phyloP scores from a whole-genome alignment of 192 early-diverging fungal genomes.

The Coemansia sp. region DNA sequence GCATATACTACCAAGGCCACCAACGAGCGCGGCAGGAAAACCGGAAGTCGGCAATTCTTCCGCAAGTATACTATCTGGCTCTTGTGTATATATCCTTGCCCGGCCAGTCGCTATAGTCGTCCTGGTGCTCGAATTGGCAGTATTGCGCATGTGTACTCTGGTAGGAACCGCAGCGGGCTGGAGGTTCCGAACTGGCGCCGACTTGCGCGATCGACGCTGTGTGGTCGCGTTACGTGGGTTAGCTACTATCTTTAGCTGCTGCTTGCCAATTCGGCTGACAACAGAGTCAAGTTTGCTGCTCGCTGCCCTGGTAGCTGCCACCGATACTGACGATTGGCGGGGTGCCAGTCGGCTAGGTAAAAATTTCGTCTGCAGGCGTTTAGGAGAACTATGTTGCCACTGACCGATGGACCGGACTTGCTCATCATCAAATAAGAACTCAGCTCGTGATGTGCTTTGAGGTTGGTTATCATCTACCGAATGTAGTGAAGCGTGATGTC shows the following conservation, averaged over 20 bases:
- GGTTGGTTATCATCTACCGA: neutral
- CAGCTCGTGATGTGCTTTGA: neutral
- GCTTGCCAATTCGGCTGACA: conserved; percentile 14
- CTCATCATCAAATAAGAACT: conserved; percentile 50
- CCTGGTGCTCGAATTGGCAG: no score
- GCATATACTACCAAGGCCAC: neutral
- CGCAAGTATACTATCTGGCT: no score
- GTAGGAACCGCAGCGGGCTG: conserved; percentile 23
- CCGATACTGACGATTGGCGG: neutral
- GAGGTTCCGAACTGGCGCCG: neutral
- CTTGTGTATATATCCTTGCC: neutral
- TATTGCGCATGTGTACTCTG: conserved; percentile 2
- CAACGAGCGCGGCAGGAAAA: neutral
- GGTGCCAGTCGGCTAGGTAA: neutral
- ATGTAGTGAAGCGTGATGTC: neutral
- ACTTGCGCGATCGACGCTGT: conserved; percentile 6
- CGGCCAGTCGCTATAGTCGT: no score
- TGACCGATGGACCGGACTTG: neutral
- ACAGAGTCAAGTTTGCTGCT: conserved; percentile 13
- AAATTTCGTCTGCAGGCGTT: conserved; percentile 28
- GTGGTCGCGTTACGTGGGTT: neutral
- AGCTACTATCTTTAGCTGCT: neutral
- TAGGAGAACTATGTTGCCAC: neutral
- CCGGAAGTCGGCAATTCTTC: neutral
- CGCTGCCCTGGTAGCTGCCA: neutral